A percentile compares a stretch with the other conserved stretches of the same genome.
Conservation (phyloP, 495 filamentous ascomycete species). For the Hyaloscypha bicolor region DNA sequence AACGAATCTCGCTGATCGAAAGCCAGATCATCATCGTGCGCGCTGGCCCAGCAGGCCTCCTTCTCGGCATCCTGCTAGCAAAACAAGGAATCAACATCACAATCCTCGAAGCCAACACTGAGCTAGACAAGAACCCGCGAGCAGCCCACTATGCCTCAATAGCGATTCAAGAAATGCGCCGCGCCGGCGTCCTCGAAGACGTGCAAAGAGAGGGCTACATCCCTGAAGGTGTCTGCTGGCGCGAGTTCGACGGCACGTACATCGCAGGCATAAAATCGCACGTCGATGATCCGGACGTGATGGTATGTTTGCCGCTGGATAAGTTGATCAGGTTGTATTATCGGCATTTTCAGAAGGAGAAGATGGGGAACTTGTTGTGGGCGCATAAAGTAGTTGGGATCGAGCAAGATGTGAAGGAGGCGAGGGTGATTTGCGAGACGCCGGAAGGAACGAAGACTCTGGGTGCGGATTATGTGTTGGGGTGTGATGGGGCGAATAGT, state of each 20-base stretch:
- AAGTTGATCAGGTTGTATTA: constrained; percentile 49
- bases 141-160: constrained; percentile 54
- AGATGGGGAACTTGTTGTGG: constrained; percentile 45
- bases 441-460: constrained; percentile 38
- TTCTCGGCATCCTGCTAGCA: constrained; percentile 56
- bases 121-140: constrained; percentile 57
- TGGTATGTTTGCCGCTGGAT: constrained; percentile 52
- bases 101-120: constrained; percentile 51
- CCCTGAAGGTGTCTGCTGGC: constrained; percentile 55
- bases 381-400: constrained; percentile 50
- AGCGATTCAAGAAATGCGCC: constrained; percentile 54
- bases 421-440: constrained; percentile 54
- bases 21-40: constrained; percentile 54
- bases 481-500: constrained; percentile 62
- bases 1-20: background rate
- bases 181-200: constrained; percentile 59
- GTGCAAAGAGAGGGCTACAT: constrained; percentile 49
- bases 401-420: constrained; percentile 51
- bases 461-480: constrained; percentile 54
- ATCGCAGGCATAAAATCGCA: constrained; percentile 37
- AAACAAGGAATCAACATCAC: constrained; percentile 54
- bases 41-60: constrained; percentile 58
- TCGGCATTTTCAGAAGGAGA: constrained; percentile 46
- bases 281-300: constrained; percentile 43
- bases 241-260: constrained; percentile 45